phyloP scores from a whole-genome alignment of 192 early-diverging fungal genomes.

The Bifiguratus adelaidae region DNA sequence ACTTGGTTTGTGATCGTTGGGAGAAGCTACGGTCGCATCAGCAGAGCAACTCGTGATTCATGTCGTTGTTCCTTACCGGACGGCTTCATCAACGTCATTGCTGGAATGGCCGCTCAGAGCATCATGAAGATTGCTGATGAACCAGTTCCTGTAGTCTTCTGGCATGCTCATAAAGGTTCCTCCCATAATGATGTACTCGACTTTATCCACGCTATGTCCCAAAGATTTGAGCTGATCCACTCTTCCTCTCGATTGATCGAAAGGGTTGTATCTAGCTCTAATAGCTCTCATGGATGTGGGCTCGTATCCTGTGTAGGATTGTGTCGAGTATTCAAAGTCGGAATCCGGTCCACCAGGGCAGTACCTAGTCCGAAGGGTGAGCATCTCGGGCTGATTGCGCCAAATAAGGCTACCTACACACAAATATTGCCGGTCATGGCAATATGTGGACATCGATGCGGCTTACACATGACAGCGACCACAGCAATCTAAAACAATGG shows the following conservation, averaged over 20 bases:
- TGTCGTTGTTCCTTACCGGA: conserved; percentile 37
- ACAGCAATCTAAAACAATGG: conserved; percentile 69
- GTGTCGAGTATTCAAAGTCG: conserved; percentile 99
- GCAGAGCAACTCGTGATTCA: background rate
- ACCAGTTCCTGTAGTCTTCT: conserved; percentile 97
- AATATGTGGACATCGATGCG: conserved; percentile 95
- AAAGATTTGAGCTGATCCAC: conserved; percentile 89
- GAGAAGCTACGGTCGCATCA: conserved; percentile 49
- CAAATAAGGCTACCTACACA: conserved; percentile 46
- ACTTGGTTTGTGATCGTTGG: conserved; percentile 93
- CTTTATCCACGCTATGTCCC: conserved; percentile 96
- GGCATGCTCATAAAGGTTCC: conserved; percentile 97
- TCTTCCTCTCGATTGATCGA: conserved; percentile 88
- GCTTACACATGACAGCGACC: conserved; percentile 95
- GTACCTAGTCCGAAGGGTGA: conserved; percentile 35
- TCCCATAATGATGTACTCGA: conserved; percentile 99
- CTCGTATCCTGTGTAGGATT: conserved; percentile 99
- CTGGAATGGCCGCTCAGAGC: conserved; percentile 88
- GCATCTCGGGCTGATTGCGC: background rate
- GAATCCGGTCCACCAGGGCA: conserved; percentile 98
- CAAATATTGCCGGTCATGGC: conserved; percentile 99
- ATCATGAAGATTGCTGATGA: conserved; percentile 94
- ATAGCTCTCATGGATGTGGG: conserved; percentile 99
- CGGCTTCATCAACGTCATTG: conserved; percentile 93
- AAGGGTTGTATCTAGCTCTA: conserved; percentile 94